Conservation (phyloP, 345 rosid species). For the Eutrema heterophyllum region DNA sequence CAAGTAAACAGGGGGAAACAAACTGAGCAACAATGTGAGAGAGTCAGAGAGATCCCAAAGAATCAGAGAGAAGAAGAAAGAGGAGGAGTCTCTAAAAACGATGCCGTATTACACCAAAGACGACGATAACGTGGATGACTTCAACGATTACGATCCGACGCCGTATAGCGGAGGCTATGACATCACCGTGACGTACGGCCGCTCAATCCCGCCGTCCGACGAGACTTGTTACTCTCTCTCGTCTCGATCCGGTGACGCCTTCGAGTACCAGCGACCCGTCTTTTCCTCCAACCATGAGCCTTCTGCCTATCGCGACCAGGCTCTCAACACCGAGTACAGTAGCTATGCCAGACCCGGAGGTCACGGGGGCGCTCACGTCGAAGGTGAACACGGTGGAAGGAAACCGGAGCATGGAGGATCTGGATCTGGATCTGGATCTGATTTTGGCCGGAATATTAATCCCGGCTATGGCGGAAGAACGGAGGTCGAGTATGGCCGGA, state of each 20-base stretch:
- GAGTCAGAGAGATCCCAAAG: neutral
- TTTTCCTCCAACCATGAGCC: conserved; percentile 52
- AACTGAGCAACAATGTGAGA: neutral
- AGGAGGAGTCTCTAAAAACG: neutral
- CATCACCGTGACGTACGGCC: conserved; percentile 61
- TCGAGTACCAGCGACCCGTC: conserved; percentile 66
- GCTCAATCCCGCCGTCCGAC: conserved; percentile 56
- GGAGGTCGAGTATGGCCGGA: conserved; percentile 36
- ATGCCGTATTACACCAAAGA: conserved; percentile 79
- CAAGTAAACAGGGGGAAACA: conserved; percentile 6
- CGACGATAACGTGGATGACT: conserved; percentile 55
- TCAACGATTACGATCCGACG: conserved; percentile 74
- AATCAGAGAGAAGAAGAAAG: neutral
- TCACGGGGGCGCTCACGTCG: conserved; percentile 35
- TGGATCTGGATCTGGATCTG: conserved; percentile 29
- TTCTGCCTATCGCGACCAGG: conserved; percentile 59
- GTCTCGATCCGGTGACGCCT: conserved; percentile 41
- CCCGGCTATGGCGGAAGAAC: conserved; percentile 29
- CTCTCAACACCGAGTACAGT: conserved; percentile 61
- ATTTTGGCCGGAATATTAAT: conserved; percentile 14
- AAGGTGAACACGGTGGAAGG: conserved; percentile 18
- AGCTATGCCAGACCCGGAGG: conserved; percentile 57
- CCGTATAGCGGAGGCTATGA: conserved; percentile 92
- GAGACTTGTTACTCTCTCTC: conserved; percentile 62
- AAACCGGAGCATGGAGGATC: conserved; percentile 16